Percentiles rank a stretch among this genome's conserved stretches.
phyloP scores from a whole-genome alignment of 805 yeast genomes.

The Kluyveromyces starmeri region DNA sequence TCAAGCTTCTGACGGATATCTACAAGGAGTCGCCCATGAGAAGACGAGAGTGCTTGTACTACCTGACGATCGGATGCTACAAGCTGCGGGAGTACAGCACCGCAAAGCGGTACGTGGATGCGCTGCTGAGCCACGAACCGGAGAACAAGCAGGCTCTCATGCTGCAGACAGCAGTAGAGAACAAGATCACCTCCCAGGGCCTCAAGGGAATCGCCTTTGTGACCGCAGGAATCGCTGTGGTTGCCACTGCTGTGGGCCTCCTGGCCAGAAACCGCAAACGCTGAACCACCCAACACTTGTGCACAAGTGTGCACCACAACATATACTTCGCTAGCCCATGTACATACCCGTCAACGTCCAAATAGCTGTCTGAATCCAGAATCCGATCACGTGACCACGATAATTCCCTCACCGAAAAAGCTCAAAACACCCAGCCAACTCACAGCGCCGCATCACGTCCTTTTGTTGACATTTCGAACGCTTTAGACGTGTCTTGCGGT shows the following conservation, averaged over 20 bases:
- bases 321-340: too few relatives aligned
- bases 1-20: slow-evolving; percentile 56
- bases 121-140: slow-evolving; percentile 71
- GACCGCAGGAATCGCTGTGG: slow-evolving; percentile 78
- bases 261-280: slow-evolving; percentile 17
- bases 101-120: slow-evolving; percentile 78
- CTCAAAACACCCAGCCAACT: too few relatives aligned
- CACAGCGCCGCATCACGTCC: too few relatives aligned
- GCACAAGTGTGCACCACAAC: too few relatives aligned
- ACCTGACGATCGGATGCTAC: slow-evolving; percentile 77
- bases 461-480: too few relatives aligned
- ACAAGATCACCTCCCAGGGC: slow-evolving; percentile 78
- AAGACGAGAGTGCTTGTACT: slow-evolving; percentile 83
- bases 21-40: slow-evolving; percentile 74
- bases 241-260: slow-evolving; percentile 45
- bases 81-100: slow-evolving; percentile 82
- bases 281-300: too few relatives aligned
- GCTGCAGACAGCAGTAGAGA: slow-evolving; percentile 70
- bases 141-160: slow-evolving; percentile 68
- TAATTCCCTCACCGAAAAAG: too few relatives aligned
- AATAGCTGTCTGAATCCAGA: too few relatives aligned
- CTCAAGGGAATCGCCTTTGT: slow-evolving; percentile 80
- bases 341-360: too few relatives aligned
- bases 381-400: too few relatives aligned
- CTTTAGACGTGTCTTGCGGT: too few relatives aligned